Evolutionary conservation across 176 grass and related monocot species (phyloP), one percentile per base, ranked within the genome.

Genomic region (Canna indica): DNA sequence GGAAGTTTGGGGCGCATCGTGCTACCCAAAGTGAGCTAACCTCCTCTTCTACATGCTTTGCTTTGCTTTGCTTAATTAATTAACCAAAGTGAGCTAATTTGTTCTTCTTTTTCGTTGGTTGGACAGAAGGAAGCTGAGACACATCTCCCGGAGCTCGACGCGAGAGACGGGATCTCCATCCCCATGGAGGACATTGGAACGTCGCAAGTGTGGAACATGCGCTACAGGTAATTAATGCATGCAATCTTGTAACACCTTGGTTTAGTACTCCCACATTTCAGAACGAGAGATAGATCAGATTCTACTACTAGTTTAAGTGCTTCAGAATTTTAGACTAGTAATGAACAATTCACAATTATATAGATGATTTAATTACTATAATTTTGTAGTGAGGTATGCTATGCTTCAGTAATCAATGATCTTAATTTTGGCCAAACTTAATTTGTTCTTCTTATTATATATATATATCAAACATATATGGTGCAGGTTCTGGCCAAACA

Each of bases 51-150:
- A 3, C n/a, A n/a, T n/a, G n/a, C n/a, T n/a, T n/a, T n/a, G n/a
- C n/a, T n/a, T n/a, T n/a, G n/a, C n/a, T n/a, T n/a, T n/a, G n/a
- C n/a, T n/a, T n/a, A n/a, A n/a, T n/a, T n/a, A n/a, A n/a, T n/a
- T n/a, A n/a, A n/a, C 94, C 67, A 97, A 97, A 81, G 94, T 97
- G 86, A 90, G 86, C 74, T 53, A 79, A 46, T 9, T 26, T 46
- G 6, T 12, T 0, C 62, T 38, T 7, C 4, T 3, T 18, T 26
- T 14, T 14, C 1, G 25, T 59, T 61, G 58, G 1, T 30, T 26
- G 76, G 81, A 76, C 89, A 97, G 94, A 97, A 97, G 89, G 94
- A 97, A 70, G 89, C 94, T 24, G 94, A 97, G 79, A 72, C 79
- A 24, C 84, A 90, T 74, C 80, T 96, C 47, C 93, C 93, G 36